Percentiles rank a stretch among this genome's conserved stretches.
These are phyloP conservation scores for Metarhizium brunneum DNA, from an alignment of 2,329 filamentous ascomycete species.

Conservation along the genomic window DNA sequence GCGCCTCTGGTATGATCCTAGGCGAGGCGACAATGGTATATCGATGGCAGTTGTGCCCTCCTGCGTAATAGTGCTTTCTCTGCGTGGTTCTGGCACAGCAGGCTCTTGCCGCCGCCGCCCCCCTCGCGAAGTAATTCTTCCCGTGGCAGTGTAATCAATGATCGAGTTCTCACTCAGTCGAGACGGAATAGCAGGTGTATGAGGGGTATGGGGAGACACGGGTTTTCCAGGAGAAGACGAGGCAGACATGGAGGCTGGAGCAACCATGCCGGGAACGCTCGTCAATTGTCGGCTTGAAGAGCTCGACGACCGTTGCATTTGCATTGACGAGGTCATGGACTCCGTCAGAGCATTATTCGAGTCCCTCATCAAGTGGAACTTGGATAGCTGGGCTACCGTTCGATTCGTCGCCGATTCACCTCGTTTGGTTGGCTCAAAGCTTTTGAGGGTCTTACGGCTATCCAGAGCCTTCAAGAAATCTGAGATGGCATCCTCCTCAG, in stretches of 20 bases:
- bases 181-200: conserved; percentile 88
- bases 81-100: conserved; percentile 20
- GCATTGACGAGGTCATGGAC: conserved; percentile 82
- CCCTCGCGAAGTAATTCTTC: conserved; percentile 19
- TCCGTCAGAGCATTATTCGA: conserved; percentile 84
- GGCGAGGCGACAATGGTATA: conserved; percentile 62
- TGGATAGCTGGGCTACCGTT: conserved; percentile 70
- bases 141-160: conserved; percentile 23
- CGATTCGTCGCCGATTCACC: conserved; percentile 63
- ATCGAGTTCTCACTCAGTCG: conserved; percentile 88
- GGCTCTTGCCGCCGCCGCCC: conserved; percentile 15
- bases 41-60: conserved; percentile 59
- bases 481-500: conserved; percentile 87
- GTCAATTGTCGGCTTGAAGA: conserved; percentile 55
- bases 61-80: conserved; percentile 31
- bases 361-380: conserved; percentile 82
- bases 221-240: conserved; percentile 88
- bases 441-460: conserved; percentile 74
- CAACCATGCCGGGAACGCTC: conserved; percentile 55
- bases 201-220: conserved; percentile 80
- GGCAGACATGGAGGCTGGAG: conserved; percentile 69
- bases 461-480: conserved; percentile 89
- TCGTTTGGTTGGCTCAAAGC: conserved; percentile 60
- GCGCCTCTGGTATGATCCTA: conserved; percentile 46
- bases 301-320: conserved; percentile 73